Percentiles rank a stretch among this genome's conserved stretches.
phyloP scores from a whole-genome alignment of 2,329 filamentous ascomycete genomes.

The Ceratocystis huliohia region DNA sequence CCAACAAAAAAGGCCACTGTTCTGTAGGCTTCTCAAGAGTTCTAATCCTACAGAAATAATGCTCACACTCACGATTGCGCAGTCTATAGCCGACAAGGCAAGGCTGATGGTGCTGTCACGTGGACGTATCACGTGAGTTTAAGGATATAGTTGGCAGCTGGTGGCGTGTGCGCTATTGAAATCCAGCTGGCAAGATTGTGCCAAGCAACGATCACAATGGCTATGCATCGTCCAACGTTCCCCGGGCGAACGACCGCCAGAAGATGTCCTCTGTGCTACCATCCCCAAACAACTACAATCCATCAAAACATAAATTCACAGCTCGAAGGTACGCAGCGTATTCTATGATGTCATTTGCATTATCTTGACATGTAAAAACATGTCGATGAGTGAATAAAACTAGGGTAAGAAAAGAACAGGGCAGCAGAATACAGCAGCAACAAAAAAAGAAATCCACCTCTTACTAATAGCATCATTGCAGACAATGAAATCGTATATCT shows the following conservation, averaged over 20 bases:
- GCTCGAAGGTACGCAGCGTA: background rate
- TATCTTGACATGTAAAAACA: conserved; percentile 20
- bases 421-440: conserved; percentile 8
- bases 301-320: background rate
- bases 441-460: conserved; percentile 14
- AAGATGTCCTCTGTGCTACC: background rate
- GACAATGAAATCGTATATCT: conserved; percentile 21
- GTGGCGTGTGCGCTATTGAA: background rate
- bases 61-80: background rate
- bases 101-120: background rate
- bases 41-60: conserved; percentile 5
- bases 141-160: background rate
- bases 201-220: background rate
- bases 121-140: background rate
- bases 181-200: background rate
- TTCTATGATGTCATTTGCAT: conserved; percentile 17
- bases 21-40: conserved; percentile 12
- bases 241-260: background rate
- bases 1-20: background rate
- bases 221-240: background rate
- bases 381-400: conserved; percentile 16
- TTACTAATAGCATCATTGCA: conserved; percentile 14
- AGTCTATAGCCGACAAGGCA: background rate
- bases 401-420: background rate
- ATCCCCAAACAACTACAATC: background rate